Evolutionary conservation across 768 basidiomycete genomes (phyloP).

Genomic region (Russula earlei): DNA sequence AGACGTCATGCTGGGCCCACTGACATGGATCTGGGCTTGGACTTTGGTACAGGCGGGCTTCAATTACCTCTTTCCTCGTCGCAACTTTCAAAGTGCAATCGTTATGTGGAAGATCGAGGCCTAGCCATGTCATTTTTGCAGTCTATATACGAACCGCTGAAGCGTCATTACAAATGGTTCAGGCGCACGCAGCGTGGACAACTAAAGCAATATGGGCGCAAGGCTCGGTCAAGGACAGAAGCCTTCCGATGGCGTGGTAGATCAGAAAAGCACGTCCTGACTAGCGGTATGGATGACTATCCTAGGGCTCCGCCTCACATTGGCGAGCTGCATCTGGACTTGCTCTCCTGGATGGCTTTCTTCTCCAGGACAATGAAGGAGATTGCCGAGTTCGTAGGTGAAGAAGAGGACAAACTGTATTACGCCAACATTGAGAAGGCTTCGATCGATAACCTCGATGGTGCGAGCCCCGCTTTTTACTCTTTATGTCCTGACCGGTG

Average conservation of each 20-base stretch:
- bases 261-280: conserved; percentile 77
- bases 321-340: conserved; percentile 87
- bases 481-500: not conserved
- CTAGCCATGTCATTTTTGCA: conserved; percentile 60
- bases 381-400: conserved; percentile 79
- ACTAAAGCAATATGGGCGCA: conserved; percentile 81
- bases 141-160: conserved; percentile 74
- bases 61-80: conserved; percentile 42
- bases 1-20: conserved; percentile 39
- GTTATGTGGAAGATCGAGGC: conserved; percentile 48
- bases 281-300: conserved; percentile 95
- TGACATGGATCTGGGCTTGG: conserved; percentile 58
- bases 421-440: conserved; percentile 72
- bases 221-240: conserved; percentile 78
- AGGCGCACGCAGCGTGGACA: conserved; percentile 88
- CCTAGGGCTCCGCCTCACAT: conserved; percentile 82
- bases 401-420: conserved; percentile 72
- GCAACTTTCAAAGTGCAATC: conserved; percentile 19
- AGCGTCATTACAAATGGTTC: conserved; percentile 95
- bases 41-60: conserved; percentile 38
- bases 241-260: conserved; percentile 94
- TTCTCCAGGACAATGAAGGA: conserved; percentile 90
- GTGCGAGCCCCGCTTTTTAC: conserved; percentile 30
- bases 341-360: conserved; percentile 95
- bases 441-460: conserved; percentile 78